Base-by-base conservation (phyloP, 164 flowering plant species). In the Amborella trichopoda region DNA sequence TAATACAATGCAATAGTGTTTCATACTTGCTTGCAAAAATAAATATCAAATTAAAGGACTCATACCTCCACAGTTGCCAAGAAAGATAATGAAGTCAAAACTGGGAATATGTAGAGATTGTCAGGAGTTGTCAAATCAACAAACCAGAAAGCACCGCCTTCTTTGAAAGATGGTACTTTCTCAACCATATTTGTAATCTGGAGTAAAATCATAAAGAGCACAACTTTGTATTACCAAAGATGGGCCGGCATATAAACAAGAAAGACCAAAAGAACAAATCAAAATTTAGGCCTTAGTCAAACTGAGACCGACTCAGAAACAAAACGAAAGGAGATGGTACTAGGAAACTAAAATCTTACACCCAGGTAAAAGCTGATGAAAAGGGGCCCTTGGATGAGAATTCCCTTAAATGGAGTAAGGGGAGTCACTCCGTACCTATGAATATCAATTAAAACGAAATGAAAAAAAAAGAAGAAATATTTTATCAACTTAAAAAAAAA, bases 101-200 rank as follows among this genome's bases (percentile, higher is more conserved):
- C 68, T 36, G 97, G 97, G 26, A 85, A 61, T 32, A 85, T 70
- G 59, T 73, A 82, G 45, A 80, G 53, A 46, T 46, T 52, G 69
- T 89, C 95, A 11, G 93, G 81, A 61, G 88, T 77, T 25, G 94
- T 72, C 51, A 89, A 80, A 74, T 89, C 95, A 1, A 68, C 52
- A 54, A 89, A 89, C 95, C 97, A 89, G 37, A 57, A 70, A 10
- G 82, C 72, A 55, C 97, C 97, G 18, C 97, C 97, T 44, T 5
- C 51, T 61, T 80, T 77, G 32, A 89, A 79, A 20, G 97, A 89
- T 30, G 93, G 97, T 21, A 89, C 80, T 50, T 85, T 89, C 46
- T 89, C 90, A 22, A 61, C 80, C 97, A 89, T 82, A 69, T 78
- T 78, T 36, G 54, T 20, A 38, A 89, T 73, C 97, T 89, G 34